Evolutionary conservation across 2,329 filamentous ascomycete species (phyloP).

Genomic region (Microdochium bolleyi): DNA sequence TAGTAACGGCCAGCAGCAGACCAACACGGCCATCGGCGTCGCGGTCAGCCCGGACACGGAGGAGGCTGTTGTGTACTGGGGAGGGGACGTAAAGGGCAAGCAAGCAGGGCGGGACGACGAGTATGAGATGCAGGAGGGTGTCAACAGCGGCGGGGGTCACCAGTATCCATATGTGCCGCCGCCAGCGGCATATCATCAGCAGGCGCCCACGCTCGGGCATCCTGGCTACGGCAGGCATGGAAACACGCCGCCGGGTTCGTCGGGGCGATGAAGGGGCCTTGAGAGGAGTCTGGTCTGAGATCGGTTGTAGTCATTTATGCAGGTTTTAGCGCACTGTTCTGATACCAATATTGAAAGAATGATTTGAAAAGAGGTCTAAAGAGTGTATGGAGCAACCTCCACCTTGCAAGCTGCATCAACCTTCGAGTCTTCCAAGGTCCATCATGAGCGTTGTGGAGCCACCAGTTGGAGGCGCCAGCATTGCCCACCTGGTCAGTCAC

Average conservation of each 20-base stretch:
- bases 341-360: not conserved
- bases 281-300: not conserved
- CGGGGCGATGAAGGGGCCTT: not conserved
- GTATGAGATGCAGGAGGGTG: constrained; percentile 42
- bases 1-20: constrained; percentile 8
- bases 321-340: not conserved
- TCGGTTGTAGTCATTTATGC: not conserved
- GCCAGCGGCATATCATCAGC: constrained; percentile 13
- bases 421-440: no score
- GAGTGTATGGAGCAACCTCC: no score
- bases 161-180: constrained; percentile 6
- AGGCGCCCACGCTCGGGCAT: constrained; percentile 35
- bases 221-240: constrained; percentile 35
- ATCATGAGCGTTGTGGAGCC: no score
- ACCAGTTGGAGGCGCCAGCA: no score
- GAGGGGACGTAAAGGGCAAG: constrained; percentile 33
- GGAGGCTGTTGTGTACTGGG: constrained; percentile 12
- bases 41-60: constrained; percentile 31
- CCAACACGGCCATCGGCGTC: constrained; percentile 27
- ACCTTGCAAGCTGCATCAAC: no score
- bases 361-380: no score
- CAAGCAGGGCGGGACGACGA: constrained; percentile 22
- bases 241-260: constrained; percentile 1
- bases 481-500: no score
- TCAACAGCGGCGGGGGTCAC: constrained; percentile 21